These are phyloP conservation scores for Betula pendula DNA, from an alignment of 306 rosid genomes.

Conservation along the genomic window DNA sequence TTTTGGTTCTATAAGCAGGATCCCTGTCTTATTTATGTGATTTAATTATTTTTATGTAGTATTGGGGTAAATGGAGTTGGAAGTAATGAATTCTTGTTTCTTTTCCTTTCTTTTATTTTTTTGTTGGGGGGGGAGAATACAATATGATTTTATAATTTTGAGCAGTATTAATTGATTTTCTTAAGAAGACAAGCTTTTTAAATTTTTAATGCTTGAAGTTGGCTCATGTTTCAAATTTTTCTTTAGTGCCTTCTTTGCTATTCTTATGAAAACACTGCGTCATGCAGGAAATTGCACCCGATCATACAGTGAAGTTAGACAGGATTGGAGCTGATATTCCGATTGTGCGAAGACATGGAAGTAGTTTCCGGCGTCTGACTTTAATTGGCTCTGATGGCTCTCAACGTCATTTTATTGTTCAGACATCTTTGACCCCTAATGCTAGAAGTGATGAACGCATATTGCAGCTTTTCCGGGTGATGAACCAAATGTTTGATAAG, in stretches of 20 bases:
- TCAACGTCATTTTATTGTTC: constrained; percentile 98
- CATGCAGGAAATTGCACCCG: constrained; percentile 91
- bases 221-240: neutral
- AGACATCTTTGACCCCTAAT: constrained; percentile 96
- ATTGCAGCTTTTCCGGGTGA: constrained; percentile 95
- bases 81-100: neutral
- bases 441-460: constrained; percentile 99
- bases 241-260: constrained; percentile 23
- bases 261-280: constrained; percentile 25
- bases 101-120: neutral
- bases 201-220: constrained; percentile 2
- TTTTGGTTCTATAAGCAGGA: neutral
- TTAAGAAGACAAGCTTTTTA: neutral
- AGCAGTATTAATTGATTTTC: neutral
- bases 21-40: neutral
- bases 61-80: neutral
- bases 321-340: constrained; percentile 99
- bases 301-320: constrained; percentile 91
- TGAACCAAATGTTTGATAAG: constrained; percentile 99
- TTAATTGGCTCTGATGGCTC: constrained; percentile 99
- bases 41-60: neutral
- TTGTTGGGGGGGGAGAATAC: neutral
- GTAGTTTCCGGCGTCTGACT: constrained; percentile 97
- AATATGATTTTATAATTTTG: neutral
- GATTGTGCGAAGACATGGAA: constrained; percentile 96